phyloP scores from a whole-genome alignment of 2,329 filamentous ascomycete genomes.

The Metarhizium humberi region DNA sequence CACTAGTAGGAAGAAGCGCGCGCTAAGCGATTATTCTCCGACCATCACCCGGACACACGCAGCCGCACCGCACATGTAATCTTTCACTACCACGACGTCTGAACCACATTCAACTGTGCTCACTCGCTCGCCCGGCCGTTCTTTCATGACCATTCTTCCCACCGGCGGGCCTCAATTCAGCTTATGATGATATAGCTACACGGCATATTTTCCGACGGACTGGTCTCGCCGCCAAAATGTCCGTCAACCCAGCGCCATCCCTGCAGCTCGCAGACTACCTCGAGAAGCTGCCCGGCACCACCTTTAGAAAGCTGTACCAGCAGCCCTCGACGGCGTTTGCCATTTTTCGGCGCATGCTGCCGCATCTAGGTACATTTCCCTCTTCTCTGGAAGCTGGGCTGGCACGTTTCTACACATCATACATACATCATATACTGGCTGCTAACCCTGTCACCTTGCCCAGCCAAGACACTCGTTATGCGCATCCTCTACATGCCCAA shows the following conservation, averaged over 20 bases:
- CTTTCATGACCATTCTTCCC: background rate
- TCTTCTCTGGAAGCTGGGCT: background rate
- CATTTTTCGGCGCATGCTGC: constrained; percentile 94
- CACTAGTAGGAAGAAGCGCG: too few species aligned
- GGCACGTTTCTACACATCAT: background rate
- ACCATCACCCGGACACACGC: constrained; percentile 2
- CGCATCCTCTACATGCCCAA: constrained; percentile 83
- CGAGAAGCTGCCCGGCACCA: constrained; percentile 81
- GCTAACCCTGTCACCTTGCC: background rate
- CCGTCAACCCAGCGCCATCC: constrained; percentile 36
- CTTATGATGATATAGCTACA: constrained; percentile 10
- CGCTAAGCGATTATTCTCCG: constrained; percentile 2
- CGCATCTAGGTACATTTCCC: constrained; percentile 61
- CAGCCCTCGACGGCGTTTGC: constrained; percentile 92
- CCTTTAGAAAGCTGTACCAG: constrained; percentile 86
- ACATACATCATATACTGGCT: background rate
- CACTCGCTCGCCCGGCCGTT: background rate
- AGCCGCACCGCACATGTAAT: background rate
- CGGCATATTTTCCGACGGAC: constrained; percentile 13
- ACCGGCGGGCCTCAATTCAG: background rate
- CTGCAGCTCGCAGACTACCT: constrained; percentile 77
- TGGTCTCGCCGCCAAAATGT: constrained; percentile 29
- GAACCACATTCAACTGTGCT: background rate
- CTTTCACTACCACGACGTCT: background rate
- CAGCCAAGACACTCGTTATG: constrained; percentile 94